These are phyloP conservation scores for Tuber microsphaerosporum DNA, from an alignment of 495 filamentous ascomycete genomes.

Conservation along the genomic window DNA sequence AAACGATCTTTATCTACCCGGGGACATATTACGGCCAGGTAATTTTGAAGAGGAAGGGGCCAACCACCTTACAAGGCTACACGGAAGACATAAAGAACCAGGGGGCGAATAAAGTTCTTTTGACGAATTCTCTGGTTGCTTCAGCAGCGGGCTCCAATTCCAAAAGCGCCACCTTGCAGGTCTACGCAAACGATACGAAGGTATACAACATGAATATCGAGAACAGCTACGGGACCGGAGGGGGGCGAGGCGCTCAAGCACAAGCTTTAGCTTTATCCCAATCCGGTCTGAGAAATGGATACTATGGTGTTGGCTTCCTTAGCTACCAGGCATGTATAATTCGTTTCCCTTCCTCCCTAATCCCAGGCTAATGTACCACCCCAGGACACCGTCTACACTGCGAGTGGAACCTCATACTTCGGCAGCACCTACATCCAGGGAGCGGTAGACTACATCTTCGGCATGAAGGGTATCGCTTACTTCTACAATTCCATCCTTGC, in stretches of 20 bases:
- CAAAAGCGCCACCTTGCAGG: constrained; percentile 29
- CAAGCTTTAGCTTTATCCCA: constrained; percentile 32
- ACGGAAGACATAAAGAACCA: constrained; percentile 20
- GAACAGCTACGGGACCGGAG: constrained; percentile 28
- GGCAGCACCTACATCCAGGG: constrained; percentile 52
- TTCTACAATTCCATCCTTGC: constrained; percentile 54
- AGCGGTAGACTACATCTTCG: constrained; percentile 63
- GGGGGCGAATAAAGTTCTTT: constrained; percentile 19
- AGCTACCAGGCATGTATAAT: constrained; percentile 26
- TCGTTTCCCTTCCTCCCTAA: background rate
- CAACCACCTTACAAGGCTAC: constrained; percentile 28
- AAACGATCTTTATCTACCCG: constrained; percentile 31
- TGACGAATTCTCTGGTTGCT: constrained; percentile 28
- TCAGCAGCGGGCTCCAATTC: constrained; percentile 29
- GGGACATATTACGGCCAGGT: constrained; percentile 30
- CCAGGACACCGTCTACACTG: constrained; percentile 55
- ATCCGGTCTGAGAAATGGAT: constrained; percentile 25
- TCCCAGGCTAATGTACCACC: background rate
- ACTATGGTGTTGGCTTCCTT: constrained; percentile 29
- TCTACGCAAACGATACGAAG: constrained; percentile 25
- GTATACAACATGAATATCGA: constrained; percentile 30
- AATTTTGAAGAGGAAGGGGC: constrained; percentile 19
- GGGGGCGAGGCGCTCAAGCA: constrained; percentile 17
- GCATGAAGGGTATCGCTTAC: constrained; percentile 55
- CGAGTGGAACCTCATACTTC: constrained; percentile 53